Base-by-base conservation (phyloP, 2,329 filamentous ascomycete species). In the Microthyrium microscopicum region DNA sequence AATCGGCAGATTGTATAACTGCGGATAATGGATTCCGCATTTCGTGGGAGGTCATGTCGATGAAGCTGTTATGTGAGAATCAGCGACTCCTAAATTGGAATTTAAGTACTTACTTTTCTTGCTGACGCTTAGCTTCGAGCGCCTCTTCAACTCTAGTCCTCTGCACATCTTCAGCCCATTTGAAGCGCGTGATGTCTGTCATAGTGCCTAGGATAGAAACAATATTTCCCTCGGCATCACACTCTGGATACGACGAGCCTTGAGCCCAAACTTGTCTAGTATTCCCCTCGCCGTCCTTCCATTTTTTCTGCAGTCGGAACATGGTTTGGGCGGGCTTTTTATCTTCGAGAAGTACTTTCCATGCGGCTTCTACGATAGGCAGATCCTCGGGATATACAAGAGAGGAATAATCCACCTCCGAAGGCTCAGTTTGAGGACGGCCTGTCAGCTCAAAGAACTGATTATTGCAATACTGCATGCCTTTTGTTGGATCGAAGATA, bases 21-120 rank as follows among this genome's bases (percentile, higher is more conserved):
- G 34, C 34, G 7, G 34, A 34, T 9, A 39, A 24, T n/a, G 42
- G 42, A 19, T 42, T 44, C 24, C 40, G 25, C 25, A 44, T 42
- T 33, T 43, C 12, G 22, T 27, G 27, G 22, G 36, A 36, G 20
- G 40, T 40, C 22, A 26, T 32, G 22, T 34, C 20, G 26, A 52
- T 45, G 26, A 52, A 52, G 15, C 26, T 35, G 18, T 16, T 3
- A 25, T 9, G 22, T 25, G 9, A 25, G 22, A 9, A n/a, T n/a
- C n/a, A n/a, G n/a, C n/a, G n/a, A n/a, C n/a, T n/a, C n/a, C n/a
- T n/a, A n/a, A n/a, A n/a, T 9, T 13, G 22, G 22, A 25, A 9
- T 9, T 15, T 6, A 19, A 29, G 18, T 21, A 13, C n/a, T 20
- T 11, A 35, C 27, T 26, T 36, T 27, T 34, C 21, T 17, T 18